Evolutionary conservation across 345 rosid species (phyloP).

Genomic region (Corchorus olitorius): DNA sequence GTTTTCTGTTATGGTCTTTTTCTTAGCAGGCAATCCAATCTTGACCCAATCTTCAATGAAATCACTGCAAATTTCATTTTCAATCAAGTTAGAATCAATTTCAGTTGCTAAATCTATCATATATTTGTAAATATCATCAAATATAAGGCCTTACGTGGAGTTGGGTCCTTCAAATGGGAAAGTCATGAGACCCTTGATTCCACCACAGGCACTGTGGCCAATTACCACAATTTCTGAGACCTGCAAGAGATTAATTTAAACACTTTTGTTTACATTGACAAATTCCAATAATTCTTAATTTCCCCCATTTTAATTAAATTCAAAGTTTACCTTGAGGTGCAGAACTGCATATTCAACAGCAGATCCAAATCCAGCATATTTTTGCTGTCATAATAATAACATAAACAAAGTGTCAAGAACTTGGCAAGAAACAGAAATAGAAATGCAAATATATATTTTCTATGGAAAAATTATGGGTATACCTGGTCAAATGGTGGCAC

Average conservation of each 20-base stretch:
- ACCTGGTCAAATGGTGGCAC: conserved; percentile 88
- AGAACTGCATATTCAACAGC: conserved; percentile 92
- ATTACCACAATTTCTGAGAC: conserved; percentile 82
- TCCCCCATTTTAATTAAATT: neutral
- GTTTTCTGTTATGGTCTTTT: conserved; percentile 56
- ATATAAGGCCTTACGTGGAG: conserved; percentile 56
- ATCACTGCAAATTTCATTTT: conserved; percentile 54
- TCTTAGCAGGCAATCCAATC: conserved; percentile 71
- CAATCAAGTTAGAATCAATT: conserved; percentile 9
- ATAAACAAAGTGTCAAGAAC: neutral
- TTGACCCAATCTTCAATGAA: conserved; percentile 98
- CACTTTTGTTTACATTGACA: neutral
- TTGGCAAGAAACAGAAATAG: neutral
- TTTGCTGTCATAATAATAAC: conserved; percentile 17
- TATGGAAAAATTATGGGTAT: neutral
- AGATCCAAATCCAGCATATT: conserved; percentile 69
- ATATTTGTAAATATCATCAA: too few species aligned
- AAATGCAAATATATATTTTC: neutral
- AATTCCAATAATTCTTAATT: neutral
- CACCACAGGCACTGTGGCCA: conserved; percentile 96
- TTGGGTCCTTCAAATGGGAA: conserved; percentile 65
- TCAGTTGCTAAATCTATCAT: neutral
- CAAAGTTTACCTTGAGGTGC: conserved; percentile 75
- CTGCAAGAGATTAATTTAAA: conserved; percentile 40
- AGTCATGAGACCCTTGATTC: conserved; percentile 95